Base-by-base conservation (phyloP, 139 green algal genomes). In the Astrephomene gubernaculifera region DNA sequence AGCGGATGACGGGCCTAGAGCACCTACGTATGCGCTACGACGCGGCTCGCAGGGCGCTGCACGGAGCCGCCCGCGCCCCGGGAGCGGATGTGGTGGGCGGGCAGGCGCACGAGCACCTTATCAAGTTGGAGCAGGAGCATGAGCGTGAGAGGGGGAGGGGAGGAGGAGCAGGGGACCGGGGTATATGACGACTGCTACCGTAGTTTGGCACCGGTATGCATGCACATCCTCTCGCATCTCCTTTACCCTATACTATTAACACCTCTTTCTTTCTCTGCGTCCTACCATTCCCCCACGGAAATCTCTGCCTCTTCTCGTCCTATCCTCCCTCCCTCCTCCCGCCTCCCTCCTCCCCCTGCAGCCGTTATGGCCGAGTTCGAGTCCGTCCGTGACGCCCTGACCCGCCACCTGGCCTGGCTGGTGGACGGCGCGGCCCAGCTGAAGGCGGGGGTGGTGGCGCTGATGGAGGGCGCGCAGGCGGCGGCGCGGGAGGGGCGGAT, bases 321-420 rank as follows among this genome's bases (percentile, higher is more conserved):
- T 45, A 67, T 33, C n/a, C 71, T 52, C 29, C 10, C 7, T 6
- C 35, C 71, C 3, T 35, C 49, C 17, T 12, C 33, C 43, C 38
- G 38, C 43, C 71, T 14, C 44, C 41, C 41, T 21, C 4, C 41
- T 10, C 25, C 69, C 2, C 43, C 31, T 17, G 7, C 78, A 84
- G 78, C 78, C 64, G 63, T 52, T 7, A 84, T 84, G 78, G 35
- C 43, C 4, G 63, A 84, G 41, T 84, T 75, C 78, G 4, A 27
- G 22, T 8, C 31, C 12, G 61, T 3, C 0, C 63, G 29, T 17
- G 44, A 38, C 19, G 78, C 63, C 1, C 63, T 74, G 43, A 19
- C 27, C 19, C n/a, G 38, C 43, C 78, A 84, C 78, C 78, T 84
- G 61, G 2, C 2, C 61, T 84, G 78, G 78, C 78, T 84, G 78